Evolutionary conservation across 176 grass and related monocot genomes (phyloP), one percentile per base, ranked within the genome.

Genomic region (Puya raimondii): DNA sequence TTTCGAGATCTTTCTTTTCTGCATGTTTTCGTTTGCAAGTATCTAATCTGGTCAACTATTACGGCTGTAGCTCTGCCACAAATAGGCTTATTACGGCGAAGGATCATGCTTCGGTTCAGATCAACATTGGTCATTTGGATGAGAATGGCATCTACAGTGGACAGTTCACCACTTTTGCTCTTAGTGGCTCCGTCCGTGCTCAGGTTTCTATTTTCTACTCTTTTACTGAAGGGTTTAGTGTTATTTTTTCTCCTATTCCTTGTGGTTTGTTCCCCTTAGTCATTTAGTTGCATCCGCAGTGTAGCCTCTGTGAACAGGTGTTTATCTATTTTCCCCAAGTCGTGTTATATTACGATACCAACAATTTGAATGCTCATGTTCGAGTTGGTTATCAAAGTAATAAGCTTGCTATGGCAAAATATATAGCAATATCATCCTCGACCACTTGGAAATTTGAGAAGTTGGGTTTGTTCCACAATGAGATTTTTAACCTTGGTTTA

Each of bases 51-150:
- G 21, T 59, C 16, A 9, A 59, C 20, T 20, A 59, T 59, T 59
- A 20, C 65, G 1, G 47, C 48, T 85, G 74, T 73, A 92, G 90
- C 70, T 92, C 86, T 20, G 90, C 82, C 27, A 92, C 86, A 9
- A 92, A 92, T 70, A 92, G 77, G 77, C 51, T 79, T n/a, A 72
- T 72, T 29, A 79, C 77, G 53, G 77, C 77, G 1, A 79, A 79
- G 80, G 90, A 92, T 47, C 90, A 92, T 12, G 90, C 90, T 11
- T 92, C 90, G 59, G 90, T 92, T 53, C 90, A 92, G 74, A 78
- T 92, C 80, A 92, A 89, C 74, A 67, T 92, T 47, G 90, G 86
- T 1, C 90, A 92, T 20, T 2, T 92, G 23, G 90, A 92, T 76
- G 80, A 88, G 74, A 92, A 86, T 56, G 90, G 90, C 2, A 47